These are phyloP conservation scores for Moesziomyces sp. DNA, from an alignment of 1,284 basidiomycete genomes.

Conservation along the genomic window DNA sequence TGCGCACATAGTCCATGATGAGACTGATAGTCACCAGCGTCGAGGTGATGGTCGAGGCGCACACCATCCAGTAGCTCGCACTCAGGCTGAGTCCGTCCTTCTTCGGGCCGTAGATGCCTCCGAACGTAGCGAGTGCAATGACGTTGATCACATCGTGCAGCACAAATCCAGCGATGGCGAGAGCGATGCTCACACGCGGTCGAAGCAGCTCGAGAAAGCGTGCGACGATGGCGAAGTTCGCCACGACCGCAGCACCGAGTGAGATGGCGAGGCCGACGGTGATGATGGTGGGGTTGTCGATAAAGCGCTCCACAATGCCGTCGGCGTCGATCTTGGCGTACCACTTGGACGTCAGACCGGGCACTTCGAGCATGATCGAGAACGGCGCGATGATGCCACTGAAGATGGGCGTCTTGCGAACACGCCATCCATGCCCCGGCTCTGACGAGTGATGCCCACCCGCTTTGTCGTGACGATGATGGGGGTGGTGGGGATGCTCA, in stretches of 20 bases:
- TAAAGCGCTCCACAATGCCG: constrained; percentile 45
- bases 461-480: no score
- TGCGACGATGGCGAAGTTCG: constrained; percentile 77
- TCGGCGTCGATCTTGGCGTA: constrained; percentile 45
- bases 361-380: constrained; percentile 77
- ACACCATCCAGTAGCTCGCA: constrained; percentile 79
- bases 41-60: constrained; percentile 79
- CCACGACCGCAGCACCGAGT: constrained; percentile 76
- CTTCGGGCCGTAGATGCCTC: constrained; percentile 73
- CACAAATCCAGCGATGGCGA: constrained; percentile 75
- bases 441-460: background rate
- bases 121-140: constrained; percentile 75
- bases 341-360: constrained; percentile 53
- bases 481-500: background rate
- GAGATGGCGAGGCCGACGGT: constrained; percentile 77
- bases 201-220: constrained; percentile 74
- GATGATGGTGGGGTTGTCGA: constrained; percentile 69
- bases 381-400: constrained; percentile 80
- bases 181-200: constrained; percentile 72
- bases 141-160: constrained; percentile 77
- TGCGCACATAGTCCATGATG: constrained; percentile 73
- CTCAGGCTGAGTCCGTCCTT: constrained; percentile 72
- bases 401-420: constrained; percentile 58
- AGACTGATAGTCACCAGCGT: constrained; percentile 78
- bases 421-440: constrained; percentile 9